phyloP scores from a whole-genome alignment of 2,329 filamentous ascomycete species.

The Westerdykella ornata region DNA sequence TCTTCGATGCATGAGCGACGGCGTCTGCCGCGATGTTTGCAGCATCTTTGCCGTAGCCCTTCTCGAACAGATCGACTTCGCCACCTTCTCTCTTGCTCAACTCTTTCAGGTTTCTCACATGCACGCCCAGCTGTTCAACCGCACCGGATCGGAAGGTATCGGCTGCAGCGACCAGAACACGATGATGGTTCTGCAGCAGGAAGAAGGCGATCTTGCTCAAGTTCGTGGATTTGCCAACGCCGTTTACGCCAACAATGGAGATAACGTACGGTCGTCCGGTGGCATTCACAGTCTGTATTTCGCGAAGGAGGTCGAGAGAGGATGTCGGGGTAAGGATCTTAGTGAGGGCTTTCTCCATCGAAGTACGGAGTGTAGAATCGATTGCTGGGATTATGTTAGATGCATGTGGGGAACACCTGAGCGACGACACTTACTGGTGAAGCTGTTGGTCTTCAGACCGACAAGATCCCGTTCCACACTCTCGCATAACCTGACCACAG shows the following conservation, averaged over 20 bases:
- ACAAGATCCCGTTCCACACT: conserved; percentile 85
- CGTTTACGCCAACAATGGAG: conserved; percentile 96
- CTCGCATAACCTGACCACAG: conserved; percentile 81
- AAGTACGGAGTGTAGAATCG: conserved; percentile 71
- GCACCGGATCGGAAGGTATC: conserved; percentile 97
- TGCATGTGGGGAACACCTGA: neutral
- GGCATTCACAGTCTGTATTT: conserved; percentile 71
- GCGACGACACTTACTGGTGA: conserved; percentile 55
- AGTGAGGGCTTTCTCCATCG: conserved; percentile 85
- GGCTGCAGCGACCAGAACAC: conserved; percentile 85
- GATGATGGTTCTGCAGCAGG: conserved; percentile 92
- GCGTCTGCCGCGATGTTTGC: conserved; percentile 93
- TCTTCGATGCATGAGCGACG: conserved; percentile 67
- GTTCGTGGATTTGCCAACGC: conserved; percentile 96
- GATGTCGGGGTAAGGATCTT: conserved; percentile 95
- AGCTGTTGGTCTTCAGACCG: conserved; percentile 84
- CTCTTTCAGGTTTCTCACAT: conserved; percentile 89
- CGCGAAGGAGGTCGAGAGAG: conserved; percentile 86
- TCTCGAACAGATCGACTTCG: conserved; percentile 85
- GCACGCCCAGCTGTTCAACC: conserved; percentile 92
- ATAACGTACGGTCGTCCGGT: conserved; percentile 84
- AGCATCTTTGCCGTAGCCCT: conserved; percentile 96
- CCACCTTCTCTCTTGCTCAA: conserved; percentile 73
- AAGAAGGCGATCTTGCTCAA: conserved; percentile 98
- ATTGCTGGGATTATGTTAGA: conserved; percentile 47